These are phyloP conservation scores for Umbelopsis sp. DNA, from an alignment of 192 early-diverging fungal genomes.

Conservation along the genomic window DNA sequence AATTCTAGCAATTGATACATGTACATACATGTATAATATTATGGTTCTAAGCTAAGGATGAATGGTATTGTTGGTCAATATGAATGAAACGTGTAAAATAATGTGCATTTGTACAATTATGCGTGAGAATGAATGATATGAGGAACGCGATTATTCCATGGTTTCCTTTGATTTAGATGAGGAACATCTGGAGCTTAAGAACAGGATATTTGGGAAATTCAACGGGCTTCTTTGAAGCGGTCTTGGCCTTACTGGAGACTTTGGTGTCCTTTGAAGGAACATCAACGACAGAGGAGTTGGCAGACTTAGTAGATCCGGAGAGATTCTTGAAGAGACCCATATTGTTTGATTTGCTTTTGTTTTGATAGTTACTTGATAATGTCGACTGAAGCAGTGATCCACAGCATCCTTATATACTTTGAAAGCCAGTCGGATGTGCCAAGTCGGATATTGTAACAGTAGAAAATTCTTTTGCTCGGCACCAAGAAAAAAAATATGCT, in stretches of 20 bases:
- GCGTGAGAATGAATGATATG: background rate
- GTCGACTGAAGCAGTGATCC: background rate
- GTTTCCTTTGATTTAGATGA: background rate
- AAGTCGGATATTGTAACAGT: background rate
- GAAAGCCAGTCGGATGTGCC: background rate
- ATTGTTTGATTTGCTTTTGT: background rate
- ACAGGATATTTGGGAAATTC: background rate
- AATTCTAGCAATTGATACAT: too few species aligned
- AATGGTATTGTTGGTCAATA: background rate
- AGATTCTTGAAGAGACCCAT: conserved; percentile 16
- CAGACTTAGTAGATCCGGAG: conserved; percentile 1
- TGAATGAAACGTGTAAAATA: background rate
- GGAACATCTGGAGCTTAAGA: background rate
- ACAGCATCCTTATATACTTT: conserved; percentile 2
- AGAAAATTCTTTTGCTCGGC: background rate
- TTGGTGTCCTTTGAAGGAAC: background rate
- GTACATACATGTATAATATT: too few species aligned
- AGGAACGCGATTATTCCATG: too few species aligned
- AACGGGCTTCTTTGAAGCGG: background rate
- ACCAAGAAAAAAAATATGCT: background rate
- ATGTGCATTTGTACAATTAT: conserved; percentile 6
- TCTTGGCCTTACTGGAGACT: background rate
- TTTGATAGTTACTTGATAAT: background rate
- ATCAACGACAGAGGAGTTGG: conserved; percentile 6
- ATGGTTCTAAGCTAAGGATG: background rate